A percentile compares a stretch with the other conserved stretches of the same genome.
phyloP scores from a whole-genome alignment of 371 early-diverging fungal species.

The Blakeslea trispora region DNA sequence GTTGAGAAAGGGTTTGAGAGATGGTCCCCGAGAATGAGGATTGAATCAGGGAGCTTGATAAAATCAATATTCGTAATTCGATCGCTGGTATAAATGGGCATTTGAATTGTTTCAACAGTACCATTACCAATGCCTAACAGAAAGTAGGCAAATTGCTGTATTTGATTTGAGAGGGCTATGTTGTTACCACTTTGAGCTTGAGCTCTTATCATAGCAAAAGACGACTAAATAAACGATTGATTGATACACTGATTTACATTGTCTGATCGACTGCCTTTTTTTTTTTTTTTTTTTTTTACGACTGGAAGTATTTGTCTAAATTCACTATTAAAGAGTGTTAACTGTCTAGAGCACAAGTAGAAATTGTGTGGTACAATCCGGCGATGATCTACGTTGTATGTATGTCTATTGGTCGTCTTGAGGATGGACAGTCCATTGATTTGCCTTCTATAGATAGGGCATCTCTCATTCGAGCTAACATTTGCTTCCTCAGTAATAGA shows the following conservation, averaged over 20 bases:
- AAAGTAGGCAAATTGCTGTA: too few relatives aligned
- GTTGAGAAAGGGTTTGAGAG: too few relatives aligned
- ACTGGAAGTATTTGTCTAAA: slow-evolving; percentile 28
- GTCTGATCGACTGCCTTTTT: slow-evolving; percentile 8
- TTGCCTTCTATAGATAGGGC: neutral
- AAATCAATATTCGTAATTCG: too few relatives aligned
- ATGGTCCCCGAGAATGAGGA: too few relatives aligned
- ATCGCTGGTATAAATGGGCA: too few relatives aligned
- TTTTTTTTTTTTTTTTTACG: too few relatives aligned
- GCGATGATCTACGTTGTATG: slow-evolving; percentile 16
- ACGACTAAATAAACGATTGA: slow-evolving; percentile 6
- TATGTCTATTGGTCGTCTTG: too few relatives aligned
- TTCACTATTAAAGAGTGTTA: slow-evolving; percentile 24
- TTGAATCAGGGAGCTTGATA: too few relatives aligned
- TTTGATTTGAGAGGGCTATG: too few relatives aligned
- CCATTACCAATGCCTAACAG: too few relatives aligned
- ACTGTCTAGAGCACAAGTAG: slow-evolving; percentile 24
- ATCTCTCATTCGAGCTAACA: neutral
- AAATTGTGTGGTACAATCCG: slow-evolving; percentile 30
- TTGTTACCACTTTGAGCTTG: slow-evolving; percentile 14
- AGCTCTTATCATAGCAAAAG: too few relatives aligned
- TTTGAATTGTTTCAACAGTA: too few relatives aligned
- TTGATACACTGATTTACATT: slow-evolving; percentile 13
- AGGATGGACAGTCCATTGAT: neutral
- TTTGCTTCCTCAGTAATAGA: slow-evolving; percentile 18